Evolutionary conservation across 345 rosid species (phyloP), one percentile per base, ranked within the genome.

Genomic region (Brassica napus): DNA sequence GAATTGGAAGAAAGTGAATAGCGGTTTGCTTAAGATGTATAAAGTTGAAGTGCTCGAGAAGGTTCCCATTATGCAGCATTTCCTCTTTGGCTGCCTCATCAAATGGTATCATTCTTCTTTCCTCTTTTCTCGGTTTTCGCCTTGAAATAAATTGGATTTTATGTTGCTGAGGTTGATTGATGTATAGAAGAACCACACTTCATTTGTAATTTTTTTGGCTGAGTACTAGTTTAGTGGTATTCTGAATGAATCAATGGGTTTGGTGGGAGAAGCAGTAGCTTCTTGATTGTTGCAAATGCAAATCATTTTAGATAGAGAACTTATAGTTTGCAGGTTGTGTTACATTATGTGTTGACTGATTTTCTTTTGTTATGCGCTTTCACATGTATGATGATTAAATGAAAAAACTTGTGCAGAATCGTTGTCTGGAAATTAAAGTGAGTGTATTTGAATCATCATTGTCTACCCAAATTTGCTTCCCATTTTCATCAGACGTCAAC

Each of bases 1-100:
- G 0, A 87, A 84, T 61, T 95, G 99, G 99, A 89, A 87, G 69
- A 95, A 93, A 86, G 99, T 95, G 65, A 95, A 91, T 65, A 90
- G 92, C 66, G 97, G 97, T 60, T 66, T 91, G 92, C 92, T 91
- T 74, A 95, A 95, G 91, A 95, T 95, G 98, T 93, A 95, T 10
- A 95, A 82, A 84, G 98, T 89, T 0, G 98, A 95, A 88, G 97
- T 95, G 74, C 89, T 95, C 68, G 94, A 89, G 86, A 95, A 95
- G 78, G 93, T 90, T 47, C 98, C 98, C 18, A 93, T 95, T 55
- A 95, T 95, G 98, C 99, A 95, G 86, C 98, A 95, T 88, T 91
- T 95, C 78, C 88, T 95, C 64, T 95, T 93, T 58, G 99, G 99
- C 11, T 87, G 84, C 88, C 94, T 95, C 70, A 86, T 95, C 76